A percentile compares a stretch with the other conserved stretches of the same genome.
Conservation (phyloP, 2,329 filamentous ascomycete species). For the Cordyceps militaris region DNA sequence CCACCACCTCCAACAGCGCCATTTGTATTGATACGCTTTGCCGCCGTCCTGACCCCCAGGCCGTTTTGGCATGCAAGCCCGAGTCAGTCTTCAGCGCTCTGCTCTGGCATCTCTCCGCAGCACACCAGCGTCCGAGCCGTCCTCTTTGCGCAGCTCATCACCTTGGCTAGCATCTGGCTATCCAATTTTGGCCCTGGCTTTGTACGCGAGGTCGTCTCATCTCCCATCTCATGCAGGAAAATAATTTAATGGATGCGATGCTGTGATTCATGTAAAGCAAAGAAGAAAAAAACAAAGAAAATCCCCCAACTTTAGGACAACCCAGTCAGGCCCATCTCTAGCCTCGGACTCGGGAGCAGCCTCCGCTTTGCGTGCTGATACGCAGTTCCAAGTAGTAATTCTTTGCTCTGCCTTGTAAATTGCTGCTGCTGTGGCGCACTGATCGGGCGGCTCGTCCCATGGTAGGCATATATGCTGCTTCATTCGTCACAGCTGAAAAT, state of each 20-base stretch:
- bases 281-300: not conserved
- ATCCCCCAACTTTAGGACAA: not conserved
- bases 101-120: not conserved
- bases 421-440: slow-evolving; percentile 1
- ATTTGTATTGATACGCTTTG: not conserved
- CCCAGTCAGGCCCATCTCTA: not conserved
- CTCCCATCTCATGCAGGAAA: slow-evolving; percentile 6
- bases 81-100: not conserved
- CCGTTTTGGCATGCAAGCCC: not conserved
- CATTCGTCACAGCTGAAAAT: slow-evolving; percentile 28
- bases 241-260: slow-evolving; percentile 6
- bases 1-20: slow-evolving; percentile 1
- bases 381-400: slow-evolving; percentile 1
- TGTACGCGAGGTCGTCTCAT: not conserved
- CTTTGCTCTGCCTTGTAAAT: not conserved
- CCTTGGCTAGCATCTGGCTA: slow-evolving; percentile 8
- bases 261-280: slow-evolving; percentile 10
- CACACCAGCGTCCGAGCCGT: not conserved
- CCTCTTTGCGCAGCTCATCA: not conserved
- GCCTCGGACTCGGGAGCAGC: not conserved
- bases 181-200: slow-evolving; percentile 4
- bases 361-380: slow-evolving; percentile 4
- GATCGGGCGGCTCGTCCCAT: slow-evolving; percentile 7
- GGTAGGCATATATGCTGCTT: not conserved
- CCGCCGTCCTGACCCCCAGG: not conserved